phyloP scores from a whole-genome alignment of 2,329 filamentous ascomycete species.

The Onygenales sp. region DNA sequence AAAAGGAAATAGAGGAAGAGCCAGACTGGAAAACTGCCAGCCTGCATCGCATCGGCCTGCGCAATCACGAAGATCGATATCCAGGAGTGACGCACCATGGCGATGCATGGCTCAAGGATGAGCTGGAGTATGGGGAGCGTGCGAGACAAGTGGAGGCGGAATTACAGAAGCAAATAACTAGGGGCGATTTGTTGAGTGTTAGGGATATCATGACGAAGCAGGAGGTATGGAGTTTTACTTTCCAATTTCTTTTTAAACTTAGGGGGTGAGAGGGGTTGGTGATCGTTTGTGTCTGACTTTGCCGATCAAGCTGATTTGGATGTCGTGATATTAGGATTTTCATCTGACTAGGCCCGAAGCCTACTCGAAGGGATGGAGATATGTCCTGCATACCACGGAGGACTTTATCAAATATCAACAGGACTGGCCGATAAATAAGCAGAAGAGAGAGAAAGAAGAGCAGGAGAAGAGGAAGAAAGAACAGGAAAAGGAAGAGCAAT shows the following conservation, averaged over 20 bases:
- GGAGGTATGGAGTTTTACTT: conserved; percentile 11
- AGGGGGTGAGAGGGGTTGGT: neutral
- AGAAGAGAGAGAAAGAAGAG: conserved; percentile 25
- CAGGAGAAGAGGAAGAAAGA: conserved; percentile 18
- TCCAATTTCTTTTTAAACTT: neutral
- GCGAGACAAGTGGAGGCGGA: conserved; percentile 18
- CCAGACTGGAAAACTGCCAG: conserved; percentile 33
- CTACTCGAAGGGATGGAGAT: conserved; percentile 40
- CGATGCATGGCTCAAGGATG: conserved; percentile 17
- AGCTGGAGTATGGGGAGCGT: conserved; percentile 16
- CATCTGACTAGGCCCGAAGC: conserved; percentile 36
- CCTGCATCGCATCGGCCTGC: conserved; percentile 32
- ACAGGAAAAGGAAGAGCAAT: conserved; percentile 12
- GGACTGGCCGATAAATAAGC: conserved; percentile 40
- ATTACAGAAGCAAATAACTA: conserved; percentile 16
- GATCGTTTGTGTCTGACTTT: neutral
- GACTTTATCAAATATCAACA: conserved; percentile 41
- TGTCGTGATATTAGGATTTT: conserved; percentile 26
- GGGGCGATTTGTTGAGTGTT: conserved; percentile 18
- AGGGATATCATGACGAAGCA: conserved; percentile 19
- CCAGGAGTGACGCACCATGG: conserved; percentile 31
- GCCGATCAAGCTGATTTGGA: neutral
- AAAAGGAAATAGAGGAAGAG: conserved; percentile 33
- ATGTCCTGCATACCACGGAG: conserved; percentile 40
- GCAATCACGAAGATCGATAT: conserved; percentile 25